Evolutionary conservation across 306 rosid genomes (phyloP).

Genomic region (Cajanus cajan): DNA sequence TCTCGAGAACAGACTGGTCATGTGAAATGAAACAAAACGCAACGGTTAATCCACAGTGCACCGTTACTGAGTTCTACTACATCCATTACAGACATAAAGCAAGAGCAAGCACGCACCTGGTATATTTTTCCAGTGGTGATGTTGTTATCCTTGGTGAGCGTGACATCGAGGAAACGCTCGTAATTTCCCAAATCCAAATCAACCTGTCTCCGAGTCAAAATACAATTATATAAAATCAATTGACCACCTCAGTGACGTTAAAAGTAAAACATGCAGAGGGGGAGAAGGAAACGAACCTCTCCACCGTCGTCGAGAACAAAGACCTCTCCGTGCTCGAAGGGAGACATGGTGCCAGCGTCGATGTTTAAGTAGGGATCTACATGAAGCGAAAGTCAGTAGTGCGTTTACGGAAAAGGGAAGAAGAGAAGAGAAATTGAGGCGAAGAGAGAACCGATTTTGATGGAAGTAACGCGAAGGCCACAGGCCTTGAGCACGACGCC

Average conservation of each 20-base stretch:
- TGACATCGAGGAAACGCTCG: constrained; percentile 91
- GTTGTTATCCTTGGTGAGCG: constrained; percentile 86
- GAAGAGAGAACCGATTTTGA: constrained; percentile 75
- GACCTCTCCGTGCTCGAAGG: constrained; percentile 99
- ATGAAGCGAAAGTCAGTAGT: not conserved
- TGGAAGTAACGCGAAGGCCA: constrained; percentile 95
- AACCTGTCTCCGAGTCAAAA: constrained; percentile 52
- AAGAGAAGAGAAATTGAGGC: not conserved
- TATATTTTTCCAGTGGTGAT: constrained; percentile 95
- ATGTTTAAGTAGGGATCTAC: constrained; percentile 96
- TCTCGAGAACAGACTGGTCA: constrained; percentile 89
- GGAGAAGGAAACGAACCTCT: constrained; percentile 54
- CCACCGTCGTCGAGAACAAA: constrained; percentile 99
- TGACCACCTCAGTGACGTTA: constrained; percentile 11
- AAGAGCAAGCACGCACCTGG: constrained; percentile 54
- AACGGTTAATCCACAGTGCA: constrained; percentile 2
- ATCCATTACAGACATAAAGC: constrained; percentile 4
- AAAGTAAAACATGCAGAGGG: constrained; percentile 15
- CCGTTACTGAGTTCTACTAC: not conserved
- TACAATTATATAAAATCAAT: not conserved
- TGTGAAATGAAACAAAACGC: not conserved
- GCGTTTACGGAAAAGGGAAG: not conserved
- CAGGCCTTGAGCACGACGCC: constrained; percentile 97
- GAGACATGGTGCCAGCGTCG: constrained; percentile 99
- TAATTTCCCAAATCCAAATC: constrained; percentile 99